Base-by-base conservation (phyloP, 371 early-diverging fungal species). In the Rhizopus arrhizus region DNA sequence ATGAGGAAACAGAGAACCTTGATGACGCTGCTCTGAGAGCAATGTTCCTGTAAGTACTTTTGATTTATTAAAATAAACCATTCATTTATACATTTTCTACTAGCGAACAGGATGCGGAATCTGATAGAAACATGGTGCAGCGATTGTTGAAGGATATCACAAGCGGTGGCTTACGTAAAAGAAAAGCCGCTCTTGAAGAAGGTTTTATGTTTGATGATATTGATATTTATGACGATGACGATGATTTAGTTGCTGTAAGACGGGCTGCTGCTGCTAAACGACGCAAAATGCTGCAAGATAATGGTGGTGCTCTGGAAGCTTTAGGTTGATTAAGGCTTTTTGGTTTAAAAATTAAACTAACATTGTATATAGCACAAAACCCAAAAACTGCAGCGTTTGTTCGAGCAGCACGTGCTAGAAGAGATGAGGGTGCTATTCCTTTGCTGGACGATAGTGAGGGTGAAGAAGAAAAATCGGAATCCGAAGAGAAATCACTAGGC, bases 341-440 rank as follows among this genome's bases (percentile, higher is more conserved):
- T 22, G 22, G 22, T 22, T 22, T 22, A 1, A 22, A 22, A 22
- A n/a, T n/a, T 16, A 2, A 16, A 11, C 22, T 59, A 9, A n/a
- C 7, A 33, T 40, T 2, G 40, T 22, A 12, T 42, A 12, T 38
- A 70, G 75, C 76, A 8, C 56, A 58, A 3, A 65, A 81, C 34
- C 76, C 78, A 6, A 70, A 75, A 35, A 81, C 81, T 0, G 69
- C 71, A 9, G 81, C 81, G 28, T 81, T 81, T 68, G 81, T 77
- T 13, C 75, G 75, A 33, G 78, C 81, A 8, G 70, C 69, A 5
- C 56, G 60, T 35, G 62, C 72, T 32, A 51, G 68, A 13, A 55
- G 64, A 29, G 72, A 69, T 15, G 68, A 70, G n/a, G 47, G 35
- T 10, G 62, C 57, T 6, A 41, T 49, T 4, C 31, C 60, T 8